phyloP scores from a whole-genome alignment of 805 yeast genomes.

The Hyphopichia homilentoma region DNA sequence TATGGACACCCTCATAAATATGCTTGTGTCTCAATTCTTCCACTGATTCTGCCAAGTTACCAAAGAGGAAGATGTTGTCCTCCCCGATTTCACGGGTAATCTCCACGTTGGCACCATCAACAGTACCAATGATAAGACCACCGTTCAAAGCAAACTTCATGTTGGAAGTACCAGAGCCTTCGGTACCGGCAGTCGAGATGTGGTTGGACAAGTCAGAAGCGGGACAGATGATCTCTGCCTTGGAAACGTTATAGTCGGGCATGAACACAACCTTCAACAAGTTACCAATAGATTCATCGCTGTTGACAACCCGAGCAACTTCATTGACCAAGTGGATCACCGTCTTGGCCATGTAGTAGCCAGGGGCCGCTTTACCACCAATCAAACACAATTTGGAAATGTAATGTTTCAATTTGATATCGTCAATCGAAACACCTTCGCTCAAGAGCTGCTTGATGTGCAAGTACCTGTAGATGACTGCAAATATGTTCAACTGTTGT shows the following conservation, averaged over 20 bases:
- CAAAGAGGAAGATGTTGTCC: conserved; percentile 87
- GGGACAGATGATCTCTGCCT: conserved; percentile 87
- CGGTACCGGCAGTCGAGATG: conserved; percentile 96
- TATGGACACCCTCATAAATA: conserved; percentile 51
- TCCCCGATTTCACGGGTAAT: conserved; percentile 92
- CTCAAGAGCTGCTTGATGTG: conserved; percentile 65
- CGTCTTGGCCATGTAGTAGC: conserved; percentile 90
- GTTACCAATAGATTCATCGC: conserved; percentile 69
- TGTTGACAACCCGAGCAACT: conserved; percentile 77
- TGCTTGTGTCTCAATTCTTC: conserved; percentile 81
- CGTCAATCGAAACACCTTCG: conserved; percentile 38
- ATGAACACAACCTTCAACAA: conserved; percentile 81
- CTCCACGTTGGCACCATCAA: conserved; percentile 96
- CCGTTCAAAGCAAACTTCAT: conserved; percentile 95
- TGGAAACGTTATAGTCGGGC: conserved; percentile 91
- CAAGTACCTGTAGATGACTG: conserved; percentile 80
- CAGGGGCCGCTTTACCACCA: conserved; percentile 98
- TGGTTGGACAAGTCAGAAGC: conserved; percentile 91
- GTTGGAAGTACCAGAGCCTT: conserved; percentile 93
- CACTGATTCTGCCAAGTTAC: conserved; percentile 85
- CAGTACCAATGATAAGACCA: conserved; percentile 91
- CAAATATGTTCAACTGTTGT: conserved; percentile 89
- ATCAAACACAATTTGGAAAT: conserved; percentile 76
- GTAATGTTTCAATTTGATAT: conserved; percentile 56
- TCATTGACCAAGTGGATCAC: conserved; percentile 82